Base-by-base conservation (phyloP, 345 rosid species). In the Hypericum perforatum region DNA sequence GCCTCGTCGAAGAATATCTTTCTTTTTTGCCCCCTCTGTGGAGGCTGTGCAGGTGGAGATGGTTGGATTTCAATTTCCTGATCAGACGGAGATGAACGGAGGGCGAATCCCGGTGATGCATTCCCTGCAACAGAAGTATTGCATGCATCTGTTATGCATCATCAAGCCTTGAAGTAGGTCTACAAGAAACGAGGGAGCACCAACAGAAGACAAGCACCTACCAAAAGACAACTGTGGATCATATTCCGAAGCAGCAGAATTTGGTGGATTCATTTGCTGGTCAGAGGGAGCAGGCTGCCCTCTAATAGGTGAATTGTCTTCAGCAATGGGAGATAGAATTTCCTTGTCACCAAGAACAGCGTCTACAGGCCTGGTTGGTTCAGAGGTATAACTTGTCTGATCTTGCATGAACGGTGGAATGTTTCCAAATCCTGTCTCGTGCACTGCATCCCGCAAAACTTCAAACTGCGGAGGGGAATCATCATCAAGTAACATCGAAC, bases 31-130 rank as follows among this genome's bases (percentile, higher is more conserved):
- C 63, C 66, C 54, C 37, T 61, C 11, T 49, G 64, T 22, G 75
- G 79, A 60, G 64, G 74, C 61, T 54, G 74, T 57, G 51, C 70
- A 5, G 75, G 85, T 60, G 98, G 95, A 60, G 76, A 60, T 12
- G 32, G 32, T 22, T 22, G 32, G 32, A 22, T 4, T 22, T 4
- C 32, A 22, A 22, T 1, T 22, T 22, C 32, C 4, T 22, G 2
- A 22, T 22, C 70, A 5, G 75, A 84, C 57, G 98, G 95, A 60
- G 76, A 60, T 11, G 95, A 67, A 62, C 68, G 72, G 36, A 87
- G 60, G 41, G 42, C 77, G 52, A 87, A 58, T 16, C 70, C 77
- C 63, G 89, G 87, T 61, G 89, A 70, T 44, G 55, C 46, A 62
- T 66, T 68, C 53, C 61, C 98, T 90, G 66, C 57, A 53, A 65